Evolutionary conservation across 352 stramenopile species (phyloP).

Genomic region (Phytophthora podocarpi): DNA sequence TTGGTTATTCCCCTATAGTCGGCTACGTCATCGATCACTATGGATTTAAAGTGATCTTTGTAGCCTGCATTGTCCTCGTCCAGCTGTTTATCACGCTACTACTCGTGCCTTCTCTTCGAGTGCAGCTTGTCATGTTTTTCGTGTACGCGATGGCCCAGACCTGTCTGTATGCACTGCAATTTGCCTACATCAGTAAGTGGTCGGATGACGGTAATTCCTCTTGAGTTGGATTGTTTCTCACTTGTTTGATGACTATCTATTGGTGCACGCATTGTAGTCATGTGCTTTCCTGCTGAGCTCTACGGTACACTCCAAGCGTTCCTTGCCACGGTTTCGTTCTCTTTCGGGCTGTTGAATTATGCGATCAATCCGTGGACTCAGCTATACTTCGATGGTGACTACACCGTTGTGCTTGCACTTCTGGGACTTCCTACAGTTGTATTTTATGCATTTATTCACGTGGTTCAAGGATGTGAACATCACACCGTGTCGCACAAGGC

Average conservation of each 20-base stretch:
- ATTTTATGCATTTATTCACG: constrained; percentile 71
- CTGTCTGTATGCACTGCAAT: constrained; percentile 81
- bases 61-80: constrained; percentile 61
- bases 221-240: constrained; percentile 1
- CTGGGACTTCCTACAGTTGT: constrained; percentile 58
- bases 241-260: background rate
- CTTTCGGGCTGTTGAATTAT: constrained; percentile 77
- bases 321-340: constrained; percentile 69
- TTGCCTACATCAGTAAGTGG: constrained; percentile 83
- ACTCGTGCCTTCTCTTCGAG: constrained; percentile 57
- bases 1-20: constrained; percentile 75
- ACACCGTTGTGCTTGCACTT: constrained; percentile 58
- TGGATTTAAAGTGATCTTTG: constrained; percentile 81
- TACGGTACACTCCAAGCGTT: constrained; percentile 85
- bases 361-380: constrained; percentile 78
- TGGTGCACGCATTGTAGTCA: constrained; percentile 55
- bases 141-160: constrained; percentile 80
- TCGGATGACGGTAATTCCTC: background rate
- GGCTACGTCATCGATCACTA: constrained; percentile 81
- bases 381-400: constrained; percentile 69
- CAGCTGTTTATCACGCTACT: constrained; percentile 72
- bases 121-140: constrained; percentile 72
- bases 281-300: constrained; percentile 77
- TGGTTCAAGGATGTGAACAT: constrained; percentile 67
- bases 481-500: constrained; percentile 48